These are phyloP conservation scores for Seminavis robusta DNA, from an alignment of 108 stramenopile genomes.

Conservation along the genomic window DNA sequence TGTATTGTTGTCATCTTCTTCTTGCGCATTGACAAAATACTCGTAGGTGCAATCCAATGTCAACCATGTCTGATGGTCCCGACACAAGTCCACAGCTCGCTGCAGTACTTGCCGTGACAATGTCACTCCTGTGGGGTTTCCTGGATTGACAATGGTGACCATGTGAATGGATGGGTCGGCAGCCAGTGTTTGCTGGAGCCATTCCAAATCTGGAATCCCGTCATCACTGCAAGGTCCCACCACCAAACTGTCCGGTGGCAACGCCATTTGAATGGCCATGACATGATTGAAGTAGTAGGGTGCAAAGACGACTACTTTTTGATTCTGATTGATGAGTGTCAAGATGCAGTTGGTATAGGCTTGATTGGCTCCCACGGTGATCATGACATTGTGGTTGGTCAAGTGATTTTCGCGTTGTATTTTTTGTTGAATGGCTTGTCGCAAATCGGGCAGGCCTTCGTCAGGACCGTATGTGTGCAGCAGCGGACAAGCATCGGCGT, in stretches of 20 bases:
- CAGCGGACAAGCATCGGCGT: no score
- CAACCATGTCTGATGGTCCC: conserved; percentile 67
- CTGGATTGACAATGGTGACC: conserved; percentile 90
- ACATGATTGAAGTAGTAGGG: conserved; percentile 96
- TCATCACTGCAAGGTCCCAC: conserved; percentile 53
- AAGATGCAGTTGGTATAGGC: conserved; percentile 87
- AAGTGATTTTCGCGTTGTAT: conserved; percentile 62
- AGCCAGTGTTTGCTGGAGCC: conserved; percentile 51
- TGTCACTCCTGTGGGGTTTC: conserved; percentile 89
- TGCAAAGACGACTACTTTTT: conserved; percentile 71
- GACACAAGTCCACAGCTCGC: conserved; percentile 64
- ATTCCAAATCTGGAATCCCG: conserved; percentile 53
- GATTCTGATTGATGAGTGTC: conserved; percentile 51
- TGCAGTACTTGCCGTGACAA: conserved; percentile 51
- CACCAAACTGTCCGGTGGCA: conserved; percentile 45
- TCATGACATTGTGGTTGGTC: conserved; percentile 71
- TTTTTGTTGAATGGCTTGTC: conserved; percentile 43
- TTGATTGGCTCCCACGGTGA: conserved; percentile 94
- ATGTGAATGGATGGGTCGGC: conserved; percentile 41
- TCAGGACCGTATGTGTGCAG: conserved; percentile 81
- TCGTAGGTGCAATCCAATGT: conserved; percentile 94
- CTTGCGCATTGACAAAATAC: conserved; percentile 67
- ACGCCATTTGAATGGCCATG: conserved; percentile 77
- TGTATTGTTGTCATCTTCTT: no score
- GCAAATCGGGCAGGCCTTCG: conserved; percentile 68